Conservation (phyloP, 225 moss, liverwort and hornwort species). For the Marchantia polymorpha region DNA sequence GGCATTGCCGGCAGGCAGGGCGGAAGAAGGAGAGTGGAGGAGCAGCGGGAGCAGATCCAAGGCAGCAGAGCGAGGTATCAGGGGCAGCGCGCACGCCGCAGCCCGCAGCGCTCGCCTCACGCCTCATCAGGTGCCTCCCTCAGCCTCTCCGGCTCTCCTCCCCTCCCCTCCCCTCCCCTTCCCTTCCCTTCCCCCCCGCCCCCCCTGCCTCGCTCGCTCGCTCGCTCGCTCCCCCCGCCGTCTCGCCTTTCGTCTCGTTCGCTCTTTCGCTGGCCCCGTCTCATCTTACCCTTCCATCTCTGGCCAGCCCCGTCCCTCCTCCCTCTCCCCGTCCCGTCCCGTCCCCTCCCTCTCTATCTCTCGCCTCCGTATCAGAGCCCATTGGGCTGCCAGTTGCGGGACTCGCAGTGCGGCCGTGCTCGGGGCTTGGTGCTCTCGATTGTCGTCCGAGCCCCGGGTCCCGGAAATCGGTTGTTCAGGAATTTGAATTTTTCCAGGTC, state of each 20-base stretch:
- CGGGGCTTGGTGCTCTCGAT: constrained; percentile 20
- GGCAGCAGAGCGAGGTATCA: constrained; percentile 51
- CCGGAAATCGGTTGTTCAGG: constrained; percentile 10
- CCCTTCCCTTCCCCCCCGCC: too few species aligned
- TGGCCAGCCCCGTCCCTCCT: too few species aligned
- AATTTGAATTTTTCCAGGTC: constrained; percentile 20
- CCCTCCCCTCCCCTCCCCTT: constrained; percentile 20
- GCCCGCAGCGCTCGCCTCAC: constrained; percentile 49
- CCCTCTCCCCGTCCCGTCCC: too few species aligned
- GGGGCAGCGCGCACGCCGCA: constrained; percentile 48
- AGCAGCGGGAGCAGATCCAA: constrained; percentile 52
- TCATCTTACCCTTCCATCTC: constrained; percentile 40
- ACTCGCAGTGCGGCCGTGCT: constrained; percentile 7
- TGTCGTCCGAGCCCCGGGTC: constrained; percentile 22
- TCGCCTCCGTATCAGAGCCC: constrained; percentile 10
- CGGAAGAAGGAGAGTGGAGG: constrained; percentile 42
- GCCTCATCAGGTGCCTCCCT: constrained; percentile 54
- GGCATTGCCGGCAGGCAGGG: constrained; percentile 30
- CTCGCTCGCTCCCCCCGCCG: too few species aligned
- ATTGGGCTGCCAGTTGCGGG: background rate
- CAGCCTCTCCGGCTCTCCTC: constrained; percentile 40
- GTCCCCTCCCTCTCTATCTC: constrained; percentile 22
- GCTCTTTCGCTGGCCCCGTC: background rate
- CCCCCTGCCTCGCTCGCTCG: too few species aligned
- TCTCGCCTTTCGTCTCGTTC: constrained; percentile 21